Conservation (phyloP, 331 rosid species). For the Prunus yedoensis region DNA sequence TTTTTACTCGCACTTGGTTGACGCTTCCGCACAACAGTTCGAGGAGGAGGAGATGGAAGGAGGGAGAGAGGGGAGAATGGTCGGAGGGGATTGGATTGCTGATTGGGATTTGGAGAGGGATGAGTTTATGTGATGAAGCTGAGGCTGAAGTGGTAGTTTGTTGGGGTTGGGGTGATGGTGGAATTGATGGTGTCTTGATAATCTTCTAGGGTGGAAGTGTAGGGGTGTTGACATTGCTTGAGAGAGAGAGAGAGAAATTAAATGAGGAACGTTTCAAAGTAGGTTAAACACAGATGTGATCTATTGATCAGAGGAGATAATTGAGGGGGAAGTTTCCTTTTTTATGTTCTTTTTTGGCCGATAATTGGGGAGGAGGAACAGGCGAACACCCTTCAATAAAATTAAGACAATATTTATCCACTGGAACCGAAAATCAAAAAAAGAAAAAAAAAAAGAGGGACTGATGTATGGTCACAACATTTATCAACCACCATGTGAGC, state of each 20-base stretch:
- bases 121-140: neutral
- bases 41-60: slow-evolving; percentile 21
- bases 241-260: neutral
- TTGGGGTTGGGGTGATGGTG: neutral
- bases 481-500: too few relatives aligned
- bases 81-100: slow-evolving; percentile 46
- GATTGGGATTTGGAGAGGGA: slow-evolving; percentile 28
- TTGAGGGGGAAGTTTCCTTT: neutral
- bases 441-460: too few relatives aligned
- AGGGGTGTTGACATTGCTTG: slow-evolving; percentile 17
- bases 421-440: too few relatives aligned
- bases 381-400: too few relatives aligned
- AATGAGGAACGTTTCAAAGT: neutral
- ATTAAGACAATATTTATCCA: too few relatives aligned
- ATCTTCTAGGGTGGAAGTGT: slow-evolving; percentile 5
- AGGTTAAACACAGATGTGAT: neutral
- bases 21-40: too few relatives aligned
- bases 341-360: neutral
- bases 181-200: neutral
- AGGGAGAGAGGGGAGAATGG: slow-evolving; percentile 48
- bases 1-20: too few relatives aligned
- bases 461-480: too few relatives aligned
- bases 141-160: neutral
- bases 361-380: neutral
- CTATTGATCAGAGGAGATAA: neutral